These are phyloP conservation scores for Actinomucor elegans DNA, from an alignment of 371 early-diverging fungal genomes.

Conservation along the genomic window DNA sequence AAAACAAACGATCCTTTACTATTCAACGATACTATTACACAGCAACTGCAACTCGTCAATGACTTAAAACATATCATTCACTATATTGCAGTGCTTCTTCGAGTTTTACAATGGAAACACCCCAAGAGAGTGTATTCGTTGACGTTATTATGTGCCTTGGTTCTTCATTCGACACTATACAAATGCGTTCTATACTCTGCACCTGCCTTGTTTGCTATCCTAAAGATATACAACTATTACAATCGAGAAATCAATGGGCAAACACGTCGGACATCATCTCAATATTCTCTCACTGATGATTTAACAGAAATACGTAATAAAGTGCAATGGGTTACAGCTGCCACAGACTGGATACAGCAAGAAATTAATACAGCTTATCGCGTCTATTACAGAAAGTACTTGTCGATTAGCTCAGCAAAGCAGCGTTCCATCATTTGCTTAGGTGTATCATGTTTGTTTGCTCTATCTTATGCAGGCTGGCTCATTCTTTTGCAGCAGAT, in stretches of 20 bases:
- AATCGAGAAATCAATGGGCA: not conserved
- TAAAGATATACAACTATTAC: not conserved
- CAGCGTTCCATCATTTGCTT: not conserved
- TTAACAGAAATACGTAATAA: slow-evolving; percentile 1
- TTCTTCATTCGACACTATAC: not conserved
- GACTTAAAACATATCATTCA: slow-evolving; percentile 3
- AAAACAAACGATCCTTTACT: no score
- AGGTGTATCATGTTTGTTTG: not conserved
- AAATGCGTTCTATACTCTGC: not conserved
- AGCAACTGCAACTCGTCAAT: not conserved
- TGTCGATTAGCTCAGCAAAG: not conserved
- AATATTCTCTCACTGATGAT: not conserved
- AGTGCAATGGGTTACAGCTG: not conserved
- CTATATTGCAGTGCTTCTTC: not conserved
- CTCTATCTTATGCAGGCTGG: slow-evolving; percentile 1
- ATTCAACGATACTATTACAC: not conserved
- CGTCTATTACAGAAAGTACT: not conserved
- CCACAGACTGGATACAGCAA: not conserved
- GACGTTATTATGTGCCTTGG: not conserved
- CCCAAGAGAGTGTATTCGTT: not conserved
- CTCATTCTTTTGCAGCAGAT: not conserved
- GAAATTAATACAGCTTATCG: slow-evolving; percentile 2
- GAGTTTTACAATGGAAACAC: slow-evolving; percentile 5
- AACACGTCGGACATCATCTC: not conserved
- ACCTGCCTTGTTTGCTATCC: not conserved